These are phyloP conservation scores for Chalciporus sphaerocephalus DNA, from an alignment of 768 basidiomycete species.

Conservation along the genomic window DNA sequence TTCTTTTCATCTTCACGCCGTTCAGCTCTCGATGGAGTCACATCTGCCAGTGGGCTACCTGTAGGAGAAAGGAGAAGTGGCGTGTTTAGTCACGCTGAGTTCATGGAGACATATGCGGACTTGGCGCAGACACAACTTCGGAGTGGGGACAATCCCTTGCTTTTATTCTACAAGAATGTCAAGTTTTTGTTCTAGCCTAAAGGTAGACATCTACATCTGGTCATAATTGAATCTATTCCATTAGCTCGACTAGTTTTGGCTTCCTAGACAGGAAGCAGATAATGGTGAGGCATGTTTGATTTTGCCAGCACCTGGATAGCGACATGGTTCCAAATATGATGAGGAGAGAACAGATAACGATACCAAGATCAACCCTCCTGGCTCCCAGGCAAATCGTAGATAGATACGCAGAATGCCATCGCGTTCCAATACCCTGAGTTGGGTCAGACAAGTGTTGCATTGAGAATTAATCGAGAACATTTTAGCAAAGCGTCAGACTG, in stretches of 20 bases:
- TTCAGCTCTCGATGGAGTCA: conserved; percentile 62
- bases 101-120: conserved; percentile 82
- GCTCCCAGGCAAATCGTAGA: too few species aligned
- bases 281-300: too few species aligned
- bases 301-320: too few species aligned
- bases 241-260: not conserved
- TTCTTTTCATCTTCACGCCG: conserved; percentile 67
- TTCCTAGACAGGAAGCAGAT: not conserved
- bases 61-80: conserved; percentile 77
- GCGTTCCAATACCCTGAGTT: too few species aligned
- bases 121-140: conserved; percentile 61
- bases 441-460: too few species aligned
- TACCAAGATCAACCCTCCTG: too few species aligned
- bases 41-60: conserved; percentile 70
- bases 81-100: conserved; percentile 86
- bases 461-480: too few species aligned
- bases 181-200: conserved; percentile 75
- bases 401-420: too few species aligned
- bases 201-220: conserved; percentile 2
- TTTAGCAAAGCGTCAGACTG: too few species aligned
- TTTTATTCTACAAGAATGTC: conserved; percentile 90
- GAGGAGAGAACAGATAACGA: too few species aligned
- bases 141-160: conserved; percentile 85
- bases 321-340: too few species aligned
- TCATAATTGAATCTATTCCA: not conserved